Evolutionary conservation across 75 land plant genomes (phyloP), one percentile per base, ranked within the genome.

Genomic region (Pinus taeda): DNA sequence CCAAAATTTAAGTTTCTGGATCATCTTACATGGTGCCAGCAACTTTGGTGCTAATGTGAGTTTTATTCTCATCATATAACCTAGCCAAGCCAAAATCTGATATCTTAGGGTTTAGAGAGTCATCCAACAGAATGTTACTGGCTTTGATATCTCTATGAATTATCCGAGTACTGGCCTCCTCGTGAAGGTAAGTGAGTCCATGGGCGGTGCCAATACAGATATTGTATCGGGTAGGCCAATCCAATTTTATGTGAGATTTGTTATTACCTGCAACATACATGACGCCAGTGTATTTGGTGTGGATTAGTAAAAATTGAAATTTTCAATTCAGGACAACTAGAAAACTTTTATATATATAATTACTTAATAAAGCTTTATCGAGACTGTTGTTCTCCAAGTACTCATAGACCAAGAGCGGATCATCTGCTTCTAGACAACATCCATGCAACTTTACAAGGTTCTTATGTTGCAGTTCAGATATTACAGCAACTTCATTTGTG

Each of bases 11-110:
- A 33, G 2, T 2, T 33, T 33, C 33, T 33, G 2, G 2, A 33
- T 58, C 56, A 15, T 36, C 90, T 83, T 88, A 92, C 94, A 93
- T 81, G 71, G 98, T 95, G 9, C 98, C 98, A 1, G 98, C 98
- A 66, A 93, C 90, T 59, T 90, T 81, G 5, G 98, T 95, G 73
- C 92, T 95, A 21, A 92, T 90, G 81, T 95, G 98, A 13, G 96
- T 93, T 74, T 85, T 87, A n/a, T 85, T 83, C 33, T 87, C 94
- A 76, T 92, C 96, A 37, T 88, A 90, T 21, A 95, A 85, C 69
- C 87, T 96, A 22, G 98, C 98, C 73, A 95, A 81, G 4, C 98
- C 98, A 85, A 95, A 95, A 81, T 95, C 98, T 76, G 96, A 84
- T 12, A 95, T 88, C 66, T 89, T 91, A 5, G 98, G 96, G 56